A percentile compares a stretch with the other conserved stretches of the same genome.
These are phyloP conservation scores for Salpingoeca rosetta DNA, from an alignment of 78 protist species.

Conservation along the genomic window DNA sequence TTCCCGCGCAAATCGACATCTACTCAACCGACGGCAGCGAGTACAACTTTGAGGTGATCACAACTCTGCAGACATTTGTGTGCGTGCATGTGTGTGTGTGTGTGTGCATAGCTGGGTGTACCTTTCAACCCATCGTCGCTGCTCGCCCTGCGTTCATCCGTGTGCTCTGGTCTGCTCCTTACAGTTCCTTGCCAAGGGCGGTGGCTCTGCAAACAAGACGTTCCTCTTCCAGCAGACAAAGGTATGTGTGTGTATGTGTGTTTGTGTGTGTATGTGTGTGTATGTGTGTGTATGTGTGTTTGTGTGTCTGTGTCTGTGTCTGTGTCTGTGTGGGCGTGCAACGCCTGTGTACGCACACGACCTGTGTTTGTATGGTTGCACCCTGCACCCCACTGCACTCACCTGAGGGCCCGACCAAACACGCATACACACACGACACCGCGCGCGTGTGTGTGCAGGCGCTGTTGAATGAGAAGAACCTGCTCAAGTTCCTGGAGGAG, in stretches of 20 bases:
- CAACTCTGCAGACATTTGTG: no score
- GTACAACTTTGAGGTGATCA: constrained; percentile 40
- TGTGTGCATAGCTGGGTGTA: background rate
- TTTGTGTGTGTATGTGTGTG: no score
- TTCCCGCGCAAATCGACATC: constrained; percentile 81
- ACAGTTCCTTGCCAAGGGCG: constrained; percentile 74
- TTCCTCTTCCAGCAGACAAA: constrained; percentile 70
- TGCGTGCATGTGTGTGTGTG: background rate
- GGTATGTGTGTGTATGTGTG: no score
- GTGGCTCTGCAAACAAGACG: constrained; percentile 81
- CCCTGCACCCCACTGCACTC: no score
- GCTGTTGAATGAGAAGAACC: constrained; percentile 33
- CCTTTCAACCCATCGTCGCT: background rate
- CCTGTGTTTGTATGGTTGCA: no score
- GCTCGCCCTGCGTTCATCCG: background rate
- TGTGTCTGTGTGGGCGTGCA: no score
- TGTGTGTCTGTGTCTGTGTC: no score
- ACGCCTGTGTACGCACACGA: no score
- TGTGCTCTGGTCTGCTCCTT: background rate
- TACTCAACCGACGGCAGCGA: constrained; percentile 44
- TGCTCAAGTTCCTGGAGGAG: constrained; percentile 45
- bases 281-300: no score
- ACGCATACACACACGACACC: no score
- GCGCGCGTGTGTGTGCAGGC: no score
- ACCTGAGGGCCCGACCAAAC: no score